These are phyloP conservation scores for Taphrina betulina DNA, from an alignment of 1,139 yeast species.

Conservation along the genomic window DNA sequence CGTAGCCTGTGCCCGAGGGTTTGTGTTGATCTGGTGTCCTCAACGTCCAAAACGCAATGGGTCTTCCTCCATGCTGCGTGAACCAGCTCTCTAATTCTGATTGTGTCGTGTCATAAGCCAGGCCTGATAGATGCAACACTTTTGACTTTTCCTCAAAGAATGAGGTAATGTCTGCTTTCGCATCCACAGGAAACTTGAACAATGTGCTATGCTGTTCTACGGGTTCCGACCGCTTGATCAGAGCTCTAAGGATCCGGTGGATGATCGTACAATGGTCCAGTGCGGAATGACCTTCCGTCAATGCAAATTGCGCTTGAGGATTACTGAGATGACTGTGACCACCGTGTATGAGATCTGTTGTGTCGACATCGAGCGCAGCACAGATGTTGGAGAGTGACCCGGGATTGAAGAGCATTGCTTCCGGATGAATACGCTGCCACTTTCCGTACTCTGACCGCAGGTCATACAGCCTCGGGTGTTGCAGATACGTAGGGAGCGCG, in stretches of 20 bases:
- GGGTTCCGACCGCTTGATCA: conserved; percentile 58
- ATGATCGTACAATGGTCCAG: conserved; percentile 49
- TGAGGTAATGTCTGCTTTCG: conserved; percentile 64
- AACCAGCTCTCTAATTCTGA: conserved; percentile 90
- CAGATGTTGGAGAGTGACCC: conserved; percentile 56
- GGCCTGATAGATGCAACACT: conserved; percentile 71
- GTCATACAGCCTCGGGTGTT: conserved; percentile 75
- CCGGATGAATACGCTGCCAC: conserved; percentile 70
- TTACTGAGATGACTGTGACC: not conserved
- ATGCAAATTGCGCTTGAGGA: not conserved
- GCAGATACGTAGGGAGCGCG: conserved; percentile 69
- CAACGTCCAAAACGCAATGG: conserved; percentile 86
- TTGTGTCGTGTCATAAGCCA: conserved; percentile 85
- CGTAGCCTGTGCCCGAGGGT: conserved; percentile 70
- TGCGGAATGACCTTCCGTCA: conserved; percentile 45
- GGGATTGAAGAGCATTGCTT: conserved; percentile 55
- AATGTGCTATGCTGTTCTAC: conserved; percentile 53
- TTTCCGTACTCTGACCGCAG: conserved; percentile 67
- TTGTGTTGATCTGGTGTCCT: conserved; percentile 56
- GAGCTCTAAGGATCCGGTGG: conserved; percentile 52
- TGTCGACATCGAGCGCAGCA: conserved; percentile 52
- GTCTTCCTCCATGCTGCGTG: conserved; percentile 79
- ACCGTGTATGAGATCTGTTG: conserved; percentile 6
- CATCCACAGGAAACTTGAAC: conserved; percentile 71
- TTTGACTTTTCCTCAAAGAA: conserved; percentile 73